These are phyloP conservation scores for Pyrenopolyporus hunteri DNA, from an alignment of 495 filamentous ascomycete genomes.

Conservation along the genomic window DNA sequence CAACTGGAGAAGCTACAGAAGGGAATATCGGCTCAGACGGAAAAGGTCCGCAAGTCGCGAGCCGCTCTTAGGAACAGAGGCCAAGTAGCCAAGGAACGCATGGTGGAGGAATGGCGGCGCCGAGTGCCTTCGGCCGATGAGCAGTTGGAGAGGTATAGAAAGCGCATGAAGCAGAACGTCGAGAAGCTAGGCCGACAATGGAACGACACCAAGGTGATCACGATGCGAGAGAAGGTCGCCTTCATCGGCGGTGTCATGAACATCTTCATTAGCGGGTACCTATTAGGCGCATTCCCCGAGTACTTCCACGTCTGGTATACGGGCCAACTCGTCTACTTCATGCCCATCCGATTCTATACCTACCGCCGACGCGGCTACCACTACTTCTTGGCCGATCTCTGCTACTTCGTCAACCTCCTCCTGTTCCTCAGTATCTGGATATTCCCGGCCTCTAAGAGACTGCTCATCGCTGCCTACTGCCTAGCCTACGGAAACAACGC, in stretches of 20 bases:
- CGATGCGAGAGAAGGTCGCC: constrained; percentile 88
- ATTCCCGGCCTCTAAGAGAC: constrained; percentile 86
- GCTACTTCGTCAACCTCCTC: constrained; percentile 96
- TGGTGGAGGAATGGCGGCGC: constrained; percentile 86
- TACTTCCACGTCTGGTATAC: constrained; percentile 94
- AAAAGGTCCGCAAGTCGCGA: constrained; percentile 81
- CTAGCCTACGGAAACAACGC: constrained; percentile 96
- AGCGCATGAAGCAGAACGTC: constrained; percentile 84
- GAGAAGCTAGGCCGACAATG: constrained; percentile 84
- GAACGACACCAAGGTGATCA: constrained; percentile 88
- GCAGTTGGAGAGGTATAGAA: constrained; percentile 87
- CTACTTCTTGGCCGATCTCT: constrained; percentile 96
- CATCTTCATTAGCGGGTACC: constrained; percentile 93
- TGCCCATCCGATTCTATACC: constrained; percentile 91
- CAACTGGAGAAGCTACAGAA: constrained; percentile 87
- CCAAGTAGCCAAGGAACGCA: constrained; percentile 64
- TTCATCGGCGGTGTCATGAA: constrained; percentile 97
- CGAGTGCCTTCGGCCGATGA: constrained; percentile 85
- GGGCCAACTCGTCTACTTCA: constrained; percentile 83
- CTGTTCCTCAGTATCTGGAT: constrained; percentile 84
- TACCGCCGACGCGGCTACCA: constrained; percentile 92
- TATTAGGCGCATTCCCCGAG: constrained; percentile 85
- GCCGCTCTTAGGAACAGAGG: constrained; percentile 66
- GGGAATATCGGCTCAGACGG: constrained; percentile 77
- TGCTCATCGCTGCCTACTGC: constrained; percentile 93